Evolutionary conservation across 2,329 filamentous ascomycete genomes (phyloP), one percentile per base, ranked within the genome.

Genomic region (Colletotrichum theobromicola): DNA sequence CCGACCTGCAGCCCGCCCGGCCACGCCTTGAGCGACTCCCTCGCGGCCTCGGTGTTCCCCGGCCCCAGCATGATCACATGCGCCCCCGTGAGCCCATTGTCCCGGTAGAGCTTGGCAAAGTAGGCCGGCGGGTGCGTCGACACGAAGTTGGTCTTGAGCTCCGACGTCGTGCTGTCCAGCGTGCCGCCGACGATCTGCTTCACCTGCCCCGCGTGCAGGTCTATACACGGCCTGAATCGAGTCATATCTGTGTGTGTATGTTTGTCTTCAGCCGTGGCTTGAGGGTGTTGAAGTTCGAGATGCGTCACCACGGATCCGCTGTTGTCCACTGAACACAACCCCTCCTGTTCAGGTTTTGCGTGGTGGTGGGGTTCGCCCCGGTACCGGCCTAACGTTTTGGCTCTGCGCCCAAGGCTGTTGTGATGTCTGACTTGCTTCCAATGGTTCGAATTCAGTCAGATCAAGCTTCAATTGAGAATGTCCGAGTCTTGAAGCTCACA

Each of bases 121-220:
- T 98, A 90, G 5, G 91, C 90, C 4, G 97, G 92, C 12, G 96
- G 94, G 76, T 96, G 92, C 63, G 93, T 90, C 12, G 97, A 98
- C 75, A 98, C 93, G 86, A 95, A 96, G 85, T 99, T 99, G 62
- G 96, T 98, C 86, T 95, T 94, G 71, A 98, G 89, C 71, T 90
- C 88, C 8, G 88, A 83, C 2, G 90, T 90, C 10, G 89, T 83
- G 82, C 90, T 90, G 85, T 94, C 93, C 76, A 99, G 90, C 2
- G 97, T 98, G 74, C 97, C 96, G 79, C 97, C 97, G 53, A 99
- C 96, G 79, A 99, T 99, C 84, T 99, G 97, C 88, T 99, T 99
- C 74, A 99, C 97, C 82, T 96, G 93, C 16, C 97, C 97, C n/a
- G 96, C 93, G 84, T 99, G 97, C 67, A 99, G 91, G 86, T 99